phyloP scores from a whole-genome alignment of 495 filamentous ascomycete species.

The Penicillium cinerascens region DNA sequence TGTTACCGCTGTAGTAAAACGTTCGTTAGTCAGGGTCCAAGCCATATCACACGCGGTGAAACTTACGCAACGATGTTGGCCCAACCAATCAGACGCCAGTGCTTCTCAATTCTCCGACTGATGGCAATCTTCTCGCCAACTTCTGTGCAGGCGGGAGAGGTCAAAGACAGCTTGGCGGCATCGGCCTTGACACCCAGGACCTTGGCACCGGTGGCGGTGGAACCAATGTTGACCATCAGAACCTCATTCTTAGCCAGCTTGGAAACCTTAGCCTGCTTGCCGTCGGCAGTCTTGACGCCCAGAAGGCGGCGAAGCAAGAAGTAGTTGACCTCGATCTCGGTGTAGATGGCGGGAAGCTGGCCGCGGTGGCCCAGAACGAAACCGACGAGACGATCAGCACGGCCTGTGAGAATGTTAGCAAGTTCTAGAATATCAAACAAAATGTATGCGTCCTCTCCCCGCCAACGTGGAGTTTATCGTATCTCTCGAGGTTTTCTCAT shows the following conservation, averaged over 20 bases:
- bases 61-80: conserved; percentile 81
- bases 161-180: conserved; percentile 86
- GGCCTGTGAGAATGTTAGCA: background rate
- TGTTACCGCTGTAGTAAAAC: conserved; percentile 42
- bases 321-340: conserved; percentile 98
- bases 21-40: conserved; percentile 17
- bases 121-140: conserved; percentile 97
- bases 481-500: background rate
- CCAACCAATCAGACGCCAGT: conserved; percentile 98
- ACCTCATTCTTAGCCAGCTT: conserved; percentile 98
- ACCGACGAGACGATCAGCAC: conserved; percentile 96
- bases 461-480: no score
- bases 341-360: conserved; percentile 88
- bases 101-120: conserved; percentile 94
- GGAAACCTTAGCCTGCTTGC: conserved; percentile 98
- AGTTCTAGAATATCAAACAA: background rate
- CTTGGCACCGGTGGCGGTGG: conserved; percentile 92
- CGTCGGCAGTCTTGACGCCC: conserved; percentile 95
- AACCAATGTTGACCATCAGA: conserved; percentile 98
- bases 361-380: conserved; percentile 96
- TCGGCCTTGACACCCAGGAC: conserved; percentile 95
- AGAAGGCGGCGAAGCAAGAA: conserved; percentile 90
- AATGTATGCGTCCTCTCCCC: no score
- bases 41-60: background rate
- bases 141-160: conserved; percentile 87